These are phyloP conservation scores for Xenosphaeropsis pyriputrescens DNA, from an alignment of 2,329 filamentous ascomycete species.

Conservation along the genomic window DNA sequence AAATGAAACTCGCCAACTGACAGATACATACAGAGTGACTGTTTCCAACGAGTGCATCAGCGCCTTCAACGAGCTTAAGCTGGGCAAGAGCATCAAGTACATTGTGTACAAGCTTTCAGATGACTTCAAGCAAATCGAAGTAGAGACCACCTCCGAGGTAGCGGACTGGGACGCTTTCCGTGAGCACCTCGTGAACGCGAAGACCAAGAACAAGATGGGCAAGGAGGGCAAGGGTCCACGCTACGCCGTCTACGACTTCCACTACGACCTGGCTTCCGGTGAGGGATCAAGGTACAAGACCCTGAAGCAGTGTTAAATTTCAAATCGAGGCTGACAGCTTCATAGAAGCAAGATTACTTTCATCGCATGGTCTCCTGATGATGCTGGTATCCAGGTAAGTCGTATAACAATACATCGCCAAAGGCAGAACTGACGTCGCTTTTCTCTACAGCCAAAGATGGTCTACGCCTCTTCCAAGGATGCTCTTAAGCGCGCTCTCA, in stretches of 20 bases:
- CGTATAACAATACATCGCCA: slow-evolving; percentile 73
- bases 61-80: slow-evolving; percentile 70
- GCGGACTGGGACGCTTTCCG: slow-evolving; percentile 61
- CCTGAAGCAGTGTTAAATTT: slow-evolving; percentile 6
- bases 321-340: slow-evolving; percentile 7
- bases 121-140: slow-evolving; percentile 68
- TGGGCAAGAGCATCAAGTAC: slow-evolving; percentile 69
- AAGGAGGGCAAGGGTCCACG: slow-evolving; percentile 52
- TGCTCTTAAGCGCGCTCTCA: slow-evolving; percentile 66
- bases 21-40: slow-evolving; percentile 40
- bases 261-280: slow-evolving; percentile 57
- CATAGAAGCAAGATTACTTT: slow-evolving; percentile 64
- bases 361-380: slow-evolving; percentile 69
- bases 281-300: slow-evolving; percentile 54
- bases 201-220: slow-evolving; percentile 55
- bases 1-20: no score
- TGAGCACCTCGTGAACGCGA: slow-evolving; percentile 59
- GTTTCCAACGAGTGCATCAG: slow-evolving; percentile 58
- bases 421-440: slow-evolving; percentile 77
- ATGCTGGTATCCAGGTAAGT: slow-evolving; percentile 62
- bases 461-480: slow-evolving; percentile 83
- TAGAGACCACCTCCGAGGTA: slow-evolving; percentile 57
- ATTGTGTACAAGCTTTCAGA: slow-evolving; percentile 82
- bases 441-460: slow-evolving; percentile 64
- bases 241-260: slow-evolving; percentile 77